A percentile compares a stretch with the other conserved stretches of the same genome.
Evolutionary conservation across 345 rosid species (phyloP).

Genomic region (Eucalyptus polybractea): DNA sequence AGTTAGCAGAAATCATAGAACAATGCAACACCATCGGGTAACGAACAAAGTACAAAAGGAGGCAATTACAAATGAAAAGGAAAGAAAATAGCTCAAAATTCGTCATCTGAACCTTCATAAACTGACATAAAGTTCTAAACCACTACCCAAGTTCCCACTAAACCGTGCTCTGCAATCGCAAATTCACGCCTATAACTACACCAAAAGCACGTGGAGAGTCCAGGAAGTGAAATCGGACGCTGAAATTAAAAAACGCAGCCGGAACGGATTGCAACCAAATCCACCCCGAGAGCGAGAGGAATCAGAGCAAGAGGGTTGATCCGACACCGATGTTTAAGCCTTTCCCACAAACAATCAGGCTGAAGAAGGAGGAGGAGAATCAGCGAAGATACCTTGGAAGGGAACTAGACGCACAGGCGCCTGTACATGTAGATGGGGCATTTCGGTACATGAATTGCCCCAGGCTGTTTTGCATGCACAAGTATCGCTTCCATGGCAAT

Average conservation of each 20-base stretch:
- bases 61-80: background rate
- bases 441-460: conserved; percentile 69
- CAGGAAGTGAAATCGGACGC: background rate
- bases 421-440: conserved; percentile 81
- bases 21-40: background rate
- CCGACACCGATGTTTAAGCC: background rate
- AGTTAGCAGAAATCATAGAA: background rate
- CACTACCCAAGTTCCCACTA: background rate
- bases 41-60: background rate
- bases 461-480: conserved; percentile 63
- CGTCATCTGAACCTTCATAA: background rate
- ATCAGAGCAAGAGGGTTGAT: background rate
- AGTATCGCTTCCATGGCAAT: conserved; percentile 71
- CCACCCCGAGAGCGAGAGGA: fast-evolving
- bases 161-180: background rate
- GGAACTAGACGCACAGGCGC: conserved; percentile 92
- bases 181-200: background rate
- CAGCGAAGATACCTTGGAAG: background rate
- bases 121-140: background rate
- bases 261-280: background rate
- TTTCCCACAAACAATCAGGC: background rate
- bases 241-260: background rate
- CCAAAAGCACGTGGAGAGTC: background rate
- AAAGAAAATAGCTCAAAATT: background rate
- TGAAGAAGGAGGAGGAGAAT: background rate